Conservation (phyloP, 2,329 filamentous ascomycete genomes). For the Ceratocystis albifundus region DNA sequence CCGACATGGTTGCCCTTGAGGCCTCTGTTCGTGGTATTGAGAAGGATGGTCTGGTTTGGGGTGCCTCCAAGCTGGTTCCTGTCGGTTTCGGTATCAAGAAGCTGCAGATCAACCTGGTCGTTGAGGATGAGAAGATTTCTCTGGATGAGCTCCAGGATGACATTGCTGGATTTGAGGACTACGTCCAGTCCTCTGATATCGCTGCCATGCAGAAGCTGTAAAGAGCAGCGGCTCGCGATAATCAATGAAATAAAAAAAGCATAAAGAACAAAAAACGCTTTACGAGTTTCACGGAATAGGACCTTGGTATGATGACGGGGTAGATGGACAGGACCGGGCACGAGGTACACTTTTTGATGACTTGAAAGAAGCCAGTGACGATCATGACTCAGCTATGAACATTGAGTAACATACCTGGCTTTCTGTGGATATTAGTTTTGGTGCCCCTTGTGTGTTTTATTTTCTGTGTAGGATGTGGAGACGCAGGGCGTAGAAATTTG, state of each 20-base stretch:
- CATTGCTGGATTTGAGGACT: constrained; percentile 78
- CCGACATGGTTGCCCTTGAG: constrained; percentile 76
- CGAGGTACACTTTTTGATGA: constrained; percentile 9
- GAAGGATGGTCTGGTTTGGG: constrained; percentile 93
- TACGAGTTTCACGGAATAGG: constrained; percentile 11
- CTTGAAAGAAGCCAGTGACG: constrained; percentile 9
- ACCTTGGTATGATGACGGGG: constrained; percentile 1
- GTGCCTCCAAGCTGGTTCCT: constrained; percentile 74
- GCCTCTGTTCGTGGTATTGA: constrained; percentile 68
- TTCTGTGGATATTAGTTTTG: not conserved
- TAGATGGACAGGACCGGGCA: constrained; percentile 15
- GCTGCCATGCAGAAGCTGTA: constrained; percentile 90
- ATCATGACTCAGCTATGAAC: constrained; percentile 12
- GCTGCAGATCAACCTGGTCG: constrained; percentile 94
- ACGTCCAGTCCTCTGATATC: constrained; percentile 89
- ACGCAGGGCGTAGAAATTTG: too few relatives aligned
- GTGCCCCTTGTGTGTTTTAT: not conserved
- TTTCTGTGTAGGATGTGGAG: not conserved
- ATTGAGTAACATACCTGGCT: constrained; percentile 17
- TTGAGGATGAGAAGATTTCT: constrained; percentile 67
- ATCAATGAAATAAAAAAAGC: constrained; percentile 21
- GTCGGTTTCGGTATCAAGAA: constrained; percentile 98
- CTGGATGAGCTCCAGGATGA: constrained; percentile 73
- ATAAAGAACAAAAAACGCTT: constrained; percentile 21
- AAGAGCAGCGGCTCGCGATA: constrained; percentile 40